Base-by-base conservation (phyloP, 139 green algal genomes). In the Tetradesmus lagerheimii region DNA sequence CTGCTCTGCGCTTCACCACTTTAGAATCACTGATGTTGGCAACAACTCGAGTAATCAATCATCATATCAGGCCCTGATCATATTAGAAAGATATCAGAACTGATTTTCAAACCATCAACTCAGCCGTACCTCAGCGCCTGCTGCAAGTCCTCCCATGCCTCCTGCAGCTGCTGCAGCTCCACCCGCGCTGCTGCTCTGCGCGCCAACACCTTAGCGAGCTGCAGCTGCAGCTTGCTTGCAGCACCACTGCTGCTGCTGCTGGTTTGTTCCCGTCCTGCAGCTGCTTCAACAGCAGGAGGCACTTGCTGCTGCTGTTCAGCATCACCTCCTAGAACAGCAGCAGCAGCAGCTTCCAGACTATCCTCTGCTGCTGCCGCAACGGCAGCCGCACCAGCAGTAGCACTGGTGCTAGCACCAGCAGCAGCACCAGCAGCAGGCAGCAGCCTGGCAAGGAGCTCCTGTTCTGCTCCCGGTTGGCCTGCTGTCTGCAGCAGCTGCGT, bases 161-260 rank as follows among this genome's bases (percentile, higher is more conserved):
- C 67, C 14, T 67, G n/a, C 35, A 92, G 53, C 43, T 92, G 64
- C 77, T 81, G n/a, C 81, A 92, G 66, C 31, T 87, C 64, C 35
- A 47, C 80, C 5, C 37, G 29, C 14, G 85, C 85, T 39, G 90
- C 90, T 62, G 82, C 90, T 82, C 90, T 37, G 9, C 90, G 53
- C 5, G 77, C 39, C 43, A 92, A 76, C 53, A 88, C 67, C 78
- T 88, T 88, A 5, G 87, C 91, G 66, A 92, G 77, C 77, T 87
- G 84, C 77, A 62, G 77, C 50, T 66, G 53, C 83, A 93, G 83
- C 91, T 88, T 90, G 14, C 1, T 31, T 45, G 29, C 50, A 0
- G 35, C 38, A 74, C 78, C 81, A 53, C 31, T 16, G 50, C 45
- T 37, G 45, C 75, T 78, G 62, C 35, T 62, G 37, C 83, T 89